Percentiles rank a stretch among this genome's conserved stretches.
Evolutionary conservation across 2,329 filamentous ascomycete genomes (phyloP).

Genomic region (Penicillium sp.): DNA sequence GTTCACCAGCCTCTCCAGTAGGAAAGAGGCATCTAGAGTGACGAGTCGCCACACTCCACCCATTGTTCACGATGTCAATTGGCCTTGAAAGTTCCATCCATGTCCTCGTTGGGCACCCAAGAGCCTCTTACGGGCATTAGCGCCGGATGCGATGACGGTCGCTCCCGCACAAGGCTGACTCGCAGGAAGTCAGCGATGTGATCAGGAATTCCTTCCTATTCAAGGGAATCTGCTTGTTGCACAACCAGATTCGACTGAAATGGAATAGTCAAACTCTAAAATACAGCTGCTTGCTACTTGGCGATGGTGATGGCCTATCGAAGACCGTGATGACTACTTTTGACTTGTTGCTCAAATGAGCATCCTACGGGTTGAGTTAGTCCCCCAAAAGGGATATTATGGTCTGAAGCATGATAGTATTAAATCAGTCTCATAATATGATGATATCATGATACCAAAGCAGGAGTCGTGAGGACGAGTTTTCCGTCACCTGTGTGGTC

Average conservation of each 20-base stretch:
- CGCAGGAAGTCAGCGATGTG: neutral
- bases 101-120: neutral
- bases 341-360: neutral
- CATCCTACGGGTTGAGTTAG: too few species aligned
- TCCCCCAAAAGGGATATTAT: too few species aligned
- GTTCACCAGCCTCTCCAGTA: too few species aligned
- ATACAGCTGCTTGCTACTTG: too few species aligned
- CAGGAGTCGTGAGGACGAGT: neutral
- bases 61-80: neutral
- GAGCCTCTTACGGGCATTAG: neutral
- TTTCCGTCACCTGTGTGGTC: slow-evolving; percentile 14
- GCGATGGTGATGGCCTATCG: neutral
- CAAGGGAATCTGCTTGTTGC: too few species aligned
- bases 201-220: too few species aligned
- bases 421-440: neutral
- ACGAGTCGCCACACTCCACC: neutral
- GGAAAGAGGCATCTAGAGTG: neutral
- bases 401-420: neutral
- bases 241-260: too few species aligned
- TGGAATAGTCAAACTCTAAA: too few species aligned
- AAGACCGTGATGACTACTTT: neutral
- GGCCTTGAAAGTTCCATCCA: too few species aligned
- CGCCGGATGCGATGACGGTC: neutral
- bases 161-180: slow-evolving; percentile 1
- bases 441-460: neutral